A percentile compares a stretch with the other conserved stretches of the same genome.
phyloP scores from a whole-genome alignment of 1,284 basidiomycete species.

The Cryptococcus sp. region DNA sequence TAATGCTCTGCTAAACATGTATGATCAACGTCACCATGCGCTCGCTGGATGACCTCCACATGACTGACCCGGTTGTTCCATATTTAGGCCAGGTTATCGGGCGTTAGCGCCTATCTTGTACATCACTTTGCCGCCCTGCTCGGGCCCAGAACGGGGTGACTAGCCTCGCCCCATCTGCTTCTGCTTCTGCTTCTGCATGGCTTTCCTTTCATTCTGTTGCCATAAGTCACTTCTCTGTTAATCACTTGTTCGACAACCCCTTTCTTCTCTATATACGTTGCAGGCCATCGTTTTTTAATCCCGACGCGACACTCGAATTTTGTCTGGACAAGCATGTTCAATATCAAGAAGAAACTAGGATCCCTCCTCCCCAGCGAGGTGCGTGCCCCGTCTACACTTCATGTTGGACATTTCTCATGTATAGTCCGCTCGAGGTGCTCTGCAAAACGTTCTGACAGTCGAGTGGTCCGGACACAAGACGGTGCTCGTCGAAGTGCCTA shows the following conservation, averaged over 20 bases:
- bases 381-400: conserved; percentile 1
- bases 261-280: not conserved
- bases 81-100: too few relatives aligned
- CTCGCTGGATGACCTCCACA: too few relatives aligned
- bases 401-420: not conserved
- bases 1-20: not conserved
- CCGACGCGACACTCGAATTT: not conserved
- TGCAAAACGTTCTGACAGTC: conserved; percentile 40
- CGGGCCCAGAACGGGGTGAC: too few relatives aligned
- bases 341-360: conserved; percentile 20
- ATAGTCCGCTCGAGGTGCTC: conserved; percentile 11
- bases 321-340: not conserved
- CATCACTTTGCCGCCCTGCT: too few relatives aligned
- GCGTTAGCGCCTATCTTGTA: too few relatives aligned
- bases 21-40: too few relatives aligned
- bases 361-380: conserved; percentile 20
- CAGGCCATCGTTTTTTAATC: not conserved
- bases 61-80: too few relatives aligned
- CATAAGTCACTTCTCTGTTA: too few relatives aligned
- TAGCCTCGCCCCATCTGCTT: too few relatives aligned
- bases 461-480: conserved; percentile 41
- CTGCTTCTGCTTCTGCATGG: too few relatives aligned
- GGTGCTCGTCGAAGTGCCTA: conserved; percentile 34
- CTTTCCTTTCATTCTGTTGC: too few relatives aligned
- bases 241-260: not conserved